Evolutionary conservation across 306 rosid genomes (phyloP), one percentile per base, ranked within the genome.

Genomic region (Quercus mongolica): DNA sequence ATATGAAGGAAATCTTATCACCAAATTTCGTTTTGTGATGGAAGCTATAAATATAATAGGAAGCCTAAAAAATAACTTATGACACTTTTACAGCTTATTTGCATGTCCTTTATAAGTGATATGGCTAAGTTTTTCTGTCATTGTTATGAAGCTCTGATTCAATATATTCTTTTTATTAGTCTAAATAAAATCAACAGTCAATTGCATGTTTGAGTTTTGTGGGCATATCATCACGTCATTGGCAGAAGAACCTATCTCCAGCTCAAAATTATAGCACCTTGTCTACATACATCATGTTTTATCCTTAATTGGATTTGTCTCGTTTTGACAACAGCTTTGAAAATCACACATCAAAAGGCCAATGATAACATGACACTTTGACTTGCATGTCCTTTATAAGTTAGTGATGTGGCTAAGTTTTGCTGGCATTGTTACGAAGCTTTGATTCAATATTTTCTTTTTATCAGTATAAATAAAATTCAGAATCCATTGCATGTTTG

Each of bases 271-370:
- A 4, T 3, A 56, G 13, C 15, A 21, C 25, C 23, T 3, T 46
- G 9, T 20, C 44, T 59, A 41, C n/a, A 51, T 46, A 56, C 54
- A 38, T 18, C 19, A 5, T 31, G 21, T 33, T 65, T 41, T 41
- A 41, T 41, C 49, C 49, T 41, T 41, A 41, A 41, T 56, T 76
- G 25, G 71, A 30, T 71, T 67, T 70, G 19, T 88, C 57, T 80
- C 28, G 2, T 87, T 30, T 74, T 51, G 74, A 20, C n/a, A 46
- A 80, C 92, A 94, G 97, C 89, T 94, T 85, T 94, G 97, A 97
- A 89, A 87, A 68, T 86, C 91, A 67, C 81, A 88, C 86, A 89
- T 94, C 46, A 85, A 84, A 81, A 94, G 80, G 81, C 97, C 97
- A 62, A 92, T 92, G 95, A 33, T 33, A 33, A 5, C 35, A 33